A percentile compares a stretch with the other conserved stretches of the same genome.
phyloP scores from a whole-genome alignment of 2,329 filamentous ascomycete species.

The Microsporum canis region DNA sequence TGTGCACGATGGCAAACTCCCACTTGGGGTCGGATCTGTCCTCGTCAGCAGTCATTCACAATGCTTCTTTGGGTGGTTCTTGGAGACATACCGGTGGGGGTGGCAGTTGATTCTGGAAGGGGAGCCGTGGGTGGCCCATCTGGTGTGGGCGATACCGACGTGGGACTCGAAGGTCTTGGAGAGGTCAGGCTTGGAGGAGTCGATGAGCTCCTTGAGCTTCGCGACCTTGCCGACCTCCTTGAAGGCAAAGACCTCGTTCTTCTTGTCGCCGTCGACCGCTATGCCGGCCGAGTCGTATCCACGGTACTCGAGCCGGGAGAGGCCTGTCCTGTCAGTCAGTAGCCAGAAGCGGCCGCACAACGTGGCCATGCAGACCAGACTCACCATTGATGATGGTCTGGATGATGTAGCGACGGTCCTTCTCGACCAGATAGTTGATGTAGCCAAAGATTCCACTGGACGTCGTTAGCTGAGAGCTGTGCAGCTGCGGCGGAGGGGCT shows the following conservation, averaged over 20 bases:
- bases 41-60: not conserved
- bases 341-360: not conserved
- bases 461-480: not conserved
- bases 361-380: conserved; percentile 23
- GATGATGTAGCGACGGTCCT: conserved; percentile 92
- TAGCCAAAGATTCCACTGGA: conserved; percentile 89
- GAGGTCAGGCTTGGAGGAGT: conserved; percentile 68
- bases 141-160: conserved; percentile 95
- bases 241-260: conserved; percentile 92
- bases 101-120: conserved; percentile 95
- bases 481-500: not conserved
- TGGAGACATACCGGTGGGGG: conserved; percentile 68
- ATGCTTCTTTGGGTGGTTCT: not conserved
- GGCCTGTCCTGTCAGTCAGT: conserved; percentile 46
- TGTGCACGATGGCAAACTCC: conserved; percentile 97
- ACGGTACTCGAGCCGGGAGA: conserved; percentile 92
- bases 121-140: conserved; percentile 95
- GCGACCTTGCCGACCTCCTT: conserved; percentile 99
- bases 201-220: conserved; percentile 89
- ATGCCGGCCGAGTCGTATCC: conserved; percentile 97
- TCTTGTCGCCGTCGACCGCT: conserved; percentile 94
- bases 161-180: conserved; percentile 95
- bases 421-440: conserved; percentile 98
- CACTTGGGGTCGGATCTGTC: conserved; percentile 78
- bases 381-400: conserved; percentile 91